These are phyloP conservation scores for Eucalyptus decipiens DNA, from an alignment of 345 rosid species.

Conservation along the genomic window DNA sequence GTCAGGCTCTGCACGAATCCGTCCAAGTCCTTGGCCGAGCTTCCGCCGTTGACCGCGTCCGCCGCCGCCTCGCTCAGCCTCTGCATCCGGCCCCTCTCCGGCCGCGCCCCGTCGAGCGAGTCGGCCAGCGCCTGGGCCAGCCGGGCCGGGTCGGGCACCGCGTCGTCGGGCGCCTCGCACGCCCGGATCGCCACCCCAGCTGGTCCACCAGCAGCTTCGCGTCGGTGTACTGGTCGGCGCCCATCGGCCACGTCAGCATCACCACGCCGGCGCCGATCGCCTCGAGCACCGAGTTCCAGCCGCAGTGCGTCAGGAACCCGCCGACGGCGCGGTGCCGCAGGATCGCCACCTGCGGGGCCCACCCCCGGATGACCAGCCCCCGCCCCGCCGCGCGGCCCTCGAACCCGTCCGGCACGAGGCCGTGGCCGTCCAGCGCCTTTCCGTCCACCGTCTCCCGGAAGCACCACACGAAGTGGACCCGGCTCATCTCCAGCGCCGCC, in stretches of 20 bases:
- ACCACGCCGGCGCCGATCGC: not conserved
- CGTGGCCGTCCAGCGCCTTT: not conserved
- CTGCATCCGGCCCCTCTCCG: slow-evolving; percentile 5
- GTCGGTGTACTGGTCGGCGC: slow-evolving; percentile 37
- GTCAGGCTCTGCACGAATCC: slow-evolving; percentile 14
- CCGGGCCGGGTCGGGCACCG: slow-evolving; percentile 24
- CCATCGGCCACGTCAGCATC: not conserved
- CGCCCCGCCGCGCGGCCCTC: not conserved
- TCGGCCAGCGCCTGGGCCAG: slow-evolving; percentile 19
- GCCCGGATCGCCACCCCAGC: slow-evolving; percentile 31
- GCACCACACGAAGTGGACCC: not conserved
- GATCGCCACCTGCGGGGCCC: slow-evolving; percentile 2
- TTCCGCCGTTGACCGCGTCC: slow-evolving; percentile 31
- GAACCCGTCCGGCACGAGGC: not conserved
- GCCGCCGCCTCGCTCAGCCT: slow-evolving; percentile 23
- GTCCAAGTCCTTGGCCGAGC: slow-evolving; percentile 33
- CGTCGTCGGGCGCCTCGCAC: slow-evolving; percentile 17
- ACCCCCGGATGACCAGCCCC: not conserved
- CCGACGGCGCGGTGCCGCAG: slow-evolving; percentile 1
- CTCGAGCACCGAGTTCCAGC: not conserved
- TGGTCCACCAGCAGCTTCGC: slow-evolving; percentile 44
- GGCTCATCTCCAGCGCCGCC: not conserved
- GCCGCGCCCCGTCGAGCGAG: slow-evolving; percentile 1
- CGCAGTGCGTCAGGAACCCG: not conserved
- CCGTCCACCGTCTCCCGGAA: not conserved